These are phyloP conservation scores for Neurospora sp. DNA, from an alignment of 495 filamentous ascomycete species.

Conservation along the genomic window DNA sequence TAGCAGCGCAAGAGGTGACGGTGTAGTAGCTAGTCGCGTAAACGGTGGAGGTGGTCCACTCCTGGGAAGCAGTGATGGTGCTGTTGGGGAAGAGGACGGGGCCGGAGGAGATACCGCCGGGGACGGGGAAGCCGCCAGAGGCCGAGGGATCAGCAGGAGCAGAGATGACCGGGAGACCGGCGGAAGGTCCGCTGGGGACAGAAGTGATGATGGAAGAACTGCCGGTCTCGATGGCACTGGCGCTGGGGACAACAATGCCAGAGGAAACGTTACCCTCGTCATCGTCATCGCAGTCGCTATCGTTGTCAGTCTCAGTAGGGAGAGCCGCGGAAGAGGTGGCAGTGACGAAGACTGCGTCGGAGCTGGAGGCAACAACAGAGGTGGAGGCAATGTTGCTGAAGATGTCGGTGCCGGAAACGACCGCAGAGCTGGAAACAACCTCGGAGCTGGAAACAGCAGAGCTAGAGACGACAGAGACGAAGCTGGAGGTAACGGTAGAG, in stretches of 20 bases:
- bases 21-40: constrained; percentile 49
- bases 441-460: background rate
- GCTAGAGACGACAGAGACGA: background rate
- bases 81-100: background rate
- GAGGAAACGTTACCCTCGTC: background rate
- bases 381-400: background rate
- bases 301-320: background rate
- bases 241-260: background rate
- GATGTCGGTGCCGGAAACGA: background rate
- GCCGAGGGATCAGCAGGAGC: constrained; percentile 50
- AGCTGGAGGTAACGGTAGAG: background rate
- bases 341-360: background rate
- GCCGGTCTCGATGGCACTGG: background rate
- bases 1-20: constrained; percentile 46
- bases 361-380: background rate
- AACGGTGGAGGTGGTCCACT: constrained; percentile 48
- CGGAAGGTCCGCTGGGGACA: constrained; percentile 36
- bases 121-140: constrained; percentile 45
- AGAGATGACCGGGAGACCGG: constrained; percentile 51
- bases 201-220: background rate
- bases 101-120: constrained; percentile 42
- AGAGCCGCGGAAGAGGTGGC: background rate
- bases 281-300: background rate
- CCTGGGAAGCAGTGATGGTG: constrained; percentile 1
- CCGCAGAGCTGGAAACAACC: background rate